These are phyloP conservation scores for Ceratobasidium sp. DNA, from an alignment of 1,284 basidiomycete species.

Conservation along the genomic window DNA sequence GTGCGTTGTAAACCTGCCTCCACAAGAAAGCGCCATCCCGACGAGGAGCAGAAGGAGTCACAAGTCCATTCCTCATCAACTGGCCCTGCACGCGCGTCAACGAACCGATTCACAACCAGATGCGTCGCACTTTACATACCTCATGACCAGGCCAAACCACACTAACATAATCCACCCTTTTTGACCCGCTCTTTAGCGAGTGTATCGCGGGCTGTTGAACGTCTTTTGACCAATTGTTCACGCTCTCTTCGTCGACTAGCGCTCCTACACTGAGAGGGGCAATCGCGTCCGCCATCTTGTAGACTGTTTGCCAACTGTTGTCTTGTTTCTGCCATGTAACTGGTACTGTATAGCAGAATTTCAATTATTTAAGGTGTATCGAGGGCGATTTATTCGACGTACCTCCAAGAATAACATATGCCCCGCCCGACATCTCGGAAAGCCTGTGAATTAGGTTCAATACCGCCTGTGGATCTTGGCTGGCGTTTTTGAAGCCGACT, in stretches of 20 bases:
- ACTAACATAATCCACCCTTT: conserved; percentile 77
- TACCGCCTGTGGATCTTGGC: conserved; percentile 72
- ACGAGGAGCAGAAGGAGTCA: conserved; percentile 65
- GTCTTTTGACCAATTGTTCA: conserved; percentile 25
- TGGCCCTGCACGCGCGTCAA: conserved; percentile 63
- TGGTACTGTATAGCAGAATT: conserved; percentile 2
- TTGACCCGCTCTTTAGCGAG: conserved; percentile 53
- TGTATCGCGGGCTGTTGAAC: conserved; percentile 17
- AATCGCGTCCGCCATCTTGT: conserved; percentile 21
- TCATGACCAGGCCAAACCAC: conserved; percentile 81
- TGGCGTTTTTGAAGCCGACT: conserved; percentile 72
- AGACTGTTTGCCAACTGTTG: conserved; percentile 26
- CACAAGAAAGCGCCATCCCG: conserved; percentile 80
- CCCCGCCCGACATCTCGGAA: conserved; percentile 72
- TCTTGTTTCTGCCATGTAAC: conserved; percentile 40
- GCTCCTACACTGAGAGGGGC: conserved; percentile 29
- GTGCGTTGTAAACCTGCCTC: conserved; percentile 77
- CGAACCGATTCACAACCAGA: conserved; percentile 5
- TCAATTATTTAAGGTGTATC: neutral
- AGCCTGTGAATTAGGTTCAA: conserved; percentile 68
- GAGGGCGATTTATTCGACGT: neutral
- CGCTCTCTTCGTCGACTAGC: conserved; percentile 18
- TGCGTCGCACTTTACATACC: conserved; percentile 62
- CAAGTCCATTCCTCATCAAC: conserved; percentile 77
- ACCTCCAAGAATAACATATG: conserved; percentile 64